Conservation (phyloP, 148 eudicot genomes). For the Rhododendron williamsianum region DNA sequence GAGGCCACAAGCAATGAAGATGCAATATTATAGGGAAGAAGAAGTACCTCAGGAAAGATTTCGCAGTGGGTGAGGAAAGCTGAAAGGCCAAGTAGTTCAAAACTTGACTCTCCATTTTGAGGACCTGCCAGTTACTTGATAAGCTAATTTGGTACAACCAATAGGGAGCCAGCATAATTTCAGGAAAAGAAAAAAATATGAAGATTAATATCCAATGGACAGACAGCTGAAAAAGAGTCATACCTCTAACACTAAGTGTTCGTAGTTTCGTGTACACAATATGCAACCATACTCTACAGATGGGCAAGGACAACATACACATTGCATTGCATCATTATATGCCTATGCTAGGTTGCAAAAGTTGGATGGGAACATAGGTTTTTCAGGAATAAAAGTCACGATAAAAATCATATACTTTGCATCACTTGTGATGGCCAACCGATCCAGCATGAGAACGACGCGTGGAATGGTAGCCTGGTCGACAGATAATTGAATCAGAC, state of each 20-base stretch:
- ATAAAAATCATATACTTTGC: neutral
- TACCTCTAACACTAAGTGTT: neutral
- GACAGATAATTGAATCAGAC: neutral
- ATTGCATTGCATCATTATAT: neutral
- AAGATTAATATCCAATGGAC: neutral
- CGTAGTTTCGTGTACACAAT: too few relatives aligned
- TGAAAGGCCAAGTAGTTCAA: slow-evolving; percentile 59
- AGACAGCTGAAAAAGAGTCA: neutral
- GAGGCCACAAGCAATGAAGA: neutral
- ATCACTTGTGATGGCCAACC: neutral
- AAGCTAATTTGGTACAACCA: slow-evolving; percentile 7
- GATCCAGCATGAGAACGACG: neutral
- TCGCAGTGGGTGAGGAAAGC: slow-evolving; percentile 65
- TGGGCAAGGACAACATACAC: neutral
- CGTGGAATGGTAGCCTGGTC: neutral
- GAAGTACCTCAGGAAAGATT: slow-evolving; percentile 67
- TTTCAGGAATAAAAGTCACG: neutral
- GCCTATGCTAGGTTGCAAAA: neutral
- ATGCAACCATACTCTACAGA: neutral
- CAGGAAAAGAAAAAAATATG: neutral
- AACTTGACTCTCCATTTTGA: slow-evolving; percentile 69
- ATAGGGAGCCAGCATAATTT: neutral
- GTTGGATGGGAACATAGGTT: neutral
- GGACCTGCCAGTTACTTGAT: slow-evolving; percentile 43
- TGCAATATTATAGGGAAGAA: neutral